These are phyloP conservation scores for Lactarius psammicola DNA, from an alignment of 768 basidiomycete genomes.

Conservation along the genomic window DNA sequence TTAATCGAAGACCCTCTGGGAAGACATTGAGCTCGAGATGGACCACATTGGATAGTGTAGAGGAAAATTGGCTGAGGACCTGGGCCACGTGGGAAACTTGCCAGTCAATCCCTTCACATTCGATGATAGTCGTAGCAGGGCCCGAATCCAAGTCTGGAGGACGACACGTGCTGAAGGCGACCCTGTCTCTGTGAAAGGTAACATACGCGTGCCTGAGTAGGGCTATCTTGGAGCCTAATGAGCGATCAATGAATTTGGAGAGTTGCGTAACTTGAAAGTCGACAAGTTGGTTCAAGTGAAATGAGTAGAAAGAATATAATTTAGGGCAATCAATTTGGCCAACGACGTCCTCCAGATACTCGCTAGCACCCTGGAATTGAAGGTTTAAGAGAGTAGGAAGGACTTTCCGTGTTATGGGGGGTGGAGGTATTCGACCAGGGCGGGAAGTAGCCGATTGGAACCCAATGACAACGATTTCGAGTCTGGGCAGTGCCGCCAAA, in stretches of 20 bases:
- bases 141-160: too few species aligned
- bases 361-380: not conserved
- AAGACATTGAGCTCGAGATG: not conserved
- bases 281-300: not conserved
- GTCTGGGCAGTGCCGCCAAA: not conserved
- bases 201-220: not conserved
- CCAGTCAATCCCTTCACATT: not conserved
- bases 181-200: too few species aligned
- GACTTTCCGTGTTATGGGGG: not conserved
- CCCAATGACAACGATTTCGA: not conserved
- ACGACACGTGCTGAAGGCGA: too few species aligned
- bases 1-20: not conserved
- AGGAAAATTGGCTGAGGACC: not conserved
- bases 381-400: not conserved
- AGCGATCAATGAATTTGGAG: not conserved
- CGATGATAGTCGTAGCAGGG: not conserved
- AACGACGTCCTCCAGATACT: constrained; percentile 3
- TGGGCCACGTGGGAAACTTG: not conserved
- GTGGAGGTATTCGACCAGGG: too few species aligned
- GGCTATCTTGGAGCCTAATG: not conserved
- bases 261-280: not conserved
- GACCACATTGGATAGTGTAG: not conserved
- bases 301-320: not conserved
- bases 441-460: not conserved
- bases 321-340: not conserved